Percentiles rank a stretch among this genome's conserved stretches.
Evolutionary conservation across 73 alveolate genomes (phyloP).

Genomic region (Tetrahymena borealis): DNA sequence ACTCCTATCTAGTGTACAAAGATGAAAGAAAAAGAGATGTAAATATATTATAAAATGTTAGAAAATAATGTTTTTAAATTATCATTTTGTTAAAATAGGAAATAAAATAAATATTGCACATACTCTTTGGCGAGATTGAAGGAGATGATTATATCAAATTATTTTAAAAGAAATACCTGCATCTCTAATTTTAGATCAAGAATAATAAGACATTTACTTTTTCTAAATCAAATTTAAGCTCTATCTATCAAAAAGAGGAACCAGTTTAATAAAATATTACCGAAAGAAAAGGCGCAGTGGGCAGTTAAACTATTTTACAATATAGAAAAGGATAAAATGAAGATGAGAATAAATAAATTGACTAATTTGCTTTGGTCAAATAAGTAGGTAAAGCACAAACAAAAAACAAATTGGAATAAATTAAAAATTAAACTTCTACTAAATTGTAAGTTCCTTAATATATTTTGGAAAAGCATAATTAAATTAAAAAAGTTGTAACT

Average conservation of each 20-base stretch:
- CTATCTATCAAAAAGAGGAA: neutral
- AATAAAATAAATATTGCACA: neutral
- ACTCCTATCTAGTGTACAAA: neutral
- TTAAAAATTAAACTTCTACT: neutral
- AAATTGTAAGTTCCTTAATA: neutral
- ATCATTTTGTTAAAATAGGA: neutral
- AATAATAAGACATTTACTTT: neutral
- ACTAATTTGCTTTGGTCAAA: neutral
- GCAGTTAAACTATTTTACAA: neutral
- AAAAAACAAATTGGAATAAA: neutral
- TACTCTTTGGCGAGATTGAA: neutral
- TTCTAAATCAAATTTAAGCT: neutral
- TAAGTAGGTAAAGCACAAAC: neutral
- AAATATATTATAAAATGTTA: neutral
- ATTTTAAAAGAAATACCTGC: neutral
- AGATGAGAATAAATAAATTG: neutral
- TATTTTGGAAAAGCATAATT: neutral
- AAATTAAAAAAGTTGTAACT: neutral
- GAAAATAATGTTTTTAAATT: neutral
- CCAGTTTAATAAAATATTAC: neutral
- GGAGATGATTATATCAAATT: neutral
- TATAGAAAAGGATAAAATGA: neutral
- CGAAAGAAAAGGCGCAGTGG: neutral
- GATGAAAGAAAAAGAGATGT: neutral
- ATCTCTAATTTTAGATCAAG: neutral